Base-by-base conservation (phyloP, 192 early-diverging fungal species). In the Chytriomyces confervae region DNA sequence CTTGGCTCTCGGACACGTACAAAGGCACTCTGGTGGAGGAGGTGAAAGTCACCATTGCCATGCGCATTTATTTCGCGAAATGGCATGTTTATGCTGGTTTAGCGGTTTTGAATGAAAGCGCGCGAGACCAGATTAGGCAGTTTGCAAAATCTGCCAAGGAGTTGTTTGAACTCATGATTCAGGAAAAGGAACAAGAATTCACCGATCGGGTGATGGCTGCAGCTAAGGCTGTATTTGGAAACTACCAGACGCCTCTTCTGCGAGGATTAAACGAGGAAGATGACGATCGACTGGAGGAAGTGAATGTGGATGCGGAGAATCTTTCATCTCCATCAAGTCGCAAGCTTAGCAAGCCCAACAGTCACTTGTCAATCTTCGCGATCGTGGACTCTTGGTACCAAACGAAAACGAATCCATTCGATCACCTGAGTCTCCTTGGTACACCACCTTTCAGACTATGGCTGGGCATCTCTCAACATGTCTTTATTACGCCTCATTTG, bases 61-160 rank as follows among this genome's bases (percentile, higher is more conserved):
- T 99, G 73, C 88, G 97, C 49, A 98, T 99, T 66, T 97, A 95
- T 70, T 91, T 88, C 43, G 94, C 91, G 84, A 99, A 99, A 79
- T 99, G 96, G 96, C 97, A 99, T 77, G 95, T 97, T 7, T 97
- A 97, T 79, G 95, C 94, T 0, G 92, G 96, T 0, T 84, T 99
- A 23, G 97, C 95, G 7, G 93, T 98, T 13, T 85, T 99, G 85
- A 98, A 98, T 78, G 96, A 96, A 6, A 88, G 86, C 73, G 97
- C 96, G 6, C 88, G 88, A 51, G 83, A 83, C 29, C 97, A 99
- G 77, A 89, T 99, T 18, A 82, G 86, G 20, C 96, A 98, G 86
- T 99, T 95, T 72, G 93, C 95, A 45, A 81, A 91, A 44, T 95
- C 94, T 1, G 95, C 96, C 24, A 90, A 92, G 0, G 95, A 94